These are phyloP conservation scores for Marasmius sp. DNA, from an alignment of 1,284 basidiomycete species.

Conservation along the genomic window DNA sequence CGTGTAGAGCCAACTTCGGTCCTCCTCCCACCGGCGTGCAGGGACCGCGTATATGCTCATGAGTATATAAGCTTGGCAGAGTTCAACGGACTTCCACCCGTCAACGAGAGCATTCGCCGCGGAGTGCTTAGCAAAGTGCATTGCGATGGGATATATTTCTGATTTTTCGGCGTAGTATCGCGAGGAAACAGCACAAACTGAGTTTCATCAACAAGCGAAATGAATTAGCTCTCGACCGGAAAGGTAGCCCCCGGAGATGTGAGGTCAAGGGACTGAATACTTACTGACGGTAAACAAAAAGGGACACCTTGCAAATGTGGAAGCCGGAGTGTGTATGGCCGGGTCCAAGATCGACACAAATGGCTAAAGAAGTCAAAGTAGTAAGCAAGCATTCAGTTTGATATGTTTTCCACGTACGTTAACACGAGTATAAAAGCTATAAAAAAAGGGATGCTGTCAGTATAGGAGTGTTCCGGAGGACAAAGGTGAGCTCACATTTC, in stretches of 20 bases:
- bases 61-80: slow-evolving; percentile 76
- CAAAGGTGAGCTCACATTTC: slow-evolving; percentile 60
- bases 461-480: slow-evolving; percentile 18
- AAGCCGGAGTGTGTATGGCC: slow-evolving; percentile 66
- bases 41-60: slow-evolving; percentile 80
- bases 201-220: neutral
- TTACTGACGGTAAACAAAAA: slow-evolving; percentile 81
- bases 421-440: slow-evolving; percentile 65
- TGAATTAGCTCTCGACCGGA: slow-evolving; percentile 9
- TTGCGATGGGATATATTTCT: slow-evolving; percentile 80
- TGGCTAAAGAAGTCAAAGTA: slow-evolving; percentile 40
- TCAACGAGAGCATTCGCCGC: slow-evolving; percentile 78
- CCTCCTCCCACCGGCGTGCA: slow-evolving; percentile 80
- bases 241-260: neutral
- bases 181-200: slow-evolving; percentile 78
- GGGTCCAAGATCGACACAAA: slow-evolving; percentile 77
- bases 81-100: slow-evolving; percentile 81
- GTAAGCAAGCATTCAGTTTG: slow-evolving; percentile 8
- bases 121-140: slow-evolving; percentile 84
- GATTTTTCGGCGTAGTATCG: slow-evolving; percentile 74
- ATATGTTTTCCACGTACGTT: slow-evolving; percentile 48
- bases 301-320: slow-evolving; percentile 75
- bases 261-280: slow-evolving; percentile 29
- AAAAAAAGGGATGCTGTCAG: slow-evolving; percentile 15
- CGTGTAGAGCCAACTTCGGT: slow-evolving; percentile 79